Evolutionary conservation across 345 rosid genomes (phyloP), one percentile per base, ranked within the genome.

Genomic region (Hevea brasiliensis): DNA sequence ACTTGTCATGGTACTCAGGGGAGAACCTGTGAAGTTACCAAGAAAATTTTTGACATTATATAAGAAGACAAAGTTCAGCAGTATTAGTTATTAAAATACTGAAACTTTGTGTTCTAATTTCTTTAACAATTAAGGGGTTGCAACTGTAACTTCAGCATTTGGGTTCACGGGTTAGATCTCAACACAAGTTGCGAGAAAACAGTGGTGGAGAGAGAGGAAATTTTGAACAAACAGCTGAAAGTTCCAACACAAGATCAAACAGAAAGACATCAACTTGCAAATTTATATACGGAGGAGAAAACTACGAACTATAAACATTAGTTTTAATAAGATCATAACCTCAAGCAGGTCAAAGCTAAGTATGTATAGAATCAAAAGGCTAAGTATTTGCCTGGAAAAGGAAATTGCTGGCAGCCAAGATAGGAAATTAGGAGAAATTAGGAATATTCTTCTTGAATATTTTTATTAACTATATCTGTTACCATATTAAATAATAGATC

Each of bases 111-210:
- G 48, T 68, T 68, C 13, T 53, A 35, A 45, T 0, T 66, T 9
- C 41, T 26, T 8, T 42, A 67, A 72, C 71, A 56, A 48, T 27
- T 64, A 42, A 65, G 27, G 14, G 67, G 65, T 47, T 15, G 68
- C 79, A 55, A 42, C 62, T 65, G 64, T 47, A 12, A 32, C 23
- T 42, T 73, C 70, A 53, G 42, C 56, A 40, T 37, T 50, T 59
- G 71, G 66, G 81, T 26, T 86, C 89, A 80, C 83, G 85, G 79
- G 79, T 67, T 61, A 65, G 79, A 79, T 72, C 72, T 56, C 40
- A 40, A 68, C 81, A 75, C 85, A 70, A 76, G 55, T 81, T 71
- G 77, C 85, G 51, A 86, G 82, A 82, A 65, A 72, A 66, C 67
- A 70, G 80, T 29, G 45, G 40, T 44, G 69, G 47, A 42, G 54